phyloP scores from a whole-genome alignment of 805 yeast species.

The Sporopachydermia quercuum region DNA sequence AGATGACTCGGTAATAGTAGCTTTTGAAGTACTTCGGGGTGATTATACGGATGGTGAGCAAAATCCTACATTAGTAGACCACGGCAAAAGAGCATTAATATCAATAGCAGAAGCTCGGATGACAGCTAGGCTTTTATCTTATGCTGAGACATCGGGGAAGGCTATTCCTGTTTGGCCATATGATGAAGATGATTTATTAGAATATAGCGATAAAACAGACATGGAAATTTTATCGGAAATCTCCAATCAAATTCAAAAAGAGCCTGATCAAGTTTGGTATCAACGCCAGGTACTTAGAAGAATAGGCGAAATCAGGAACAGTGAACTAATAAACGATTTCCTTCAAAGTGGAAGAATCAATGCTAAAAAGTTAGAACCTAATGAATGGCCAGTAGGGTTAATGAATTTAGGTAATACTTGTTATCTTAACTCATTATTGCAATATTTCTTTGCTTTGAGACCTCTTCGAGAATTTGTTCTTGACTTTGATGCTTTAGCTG shows the following conservation, averaged over 20 bases:
- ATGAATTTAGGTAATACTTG: slow-evolving; percentile 95
- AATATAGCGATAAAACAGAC: neutral
- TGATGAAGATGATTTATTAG: neutral
- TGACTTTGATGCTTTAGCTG: slow-evolving; percentile 32
- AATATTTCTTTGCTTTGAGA: slow-evolving; percentile 73
- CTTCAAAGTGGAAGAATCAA: slow-evolving; percentile 50
- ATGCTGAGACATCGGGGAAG: slow-evolving; percentile 14
- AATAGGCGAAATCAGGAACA: slow-evolving; percentile 39
- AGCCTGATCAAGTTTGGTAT: slow-evolving; percentile 33
- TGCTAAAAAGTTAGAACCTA: slow-evolving; percentile 31
- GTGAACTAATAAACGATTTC: slow-evolving; percentile 40
- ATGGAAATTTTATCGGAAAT: slow-evolving; percentile 1
- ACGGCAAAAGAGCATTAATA: slow-evolving; percentile 14
- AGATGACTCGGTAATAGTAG: slow-evolving; percentile 63
- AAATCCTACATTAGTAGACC: slow-evolving; percentile 6
- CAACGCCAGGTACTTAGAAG: slow-evolving; percentile 43
- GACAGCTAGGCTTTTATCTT: slow-evolving; percentile 14
- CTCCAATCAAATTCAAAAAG: slow-evolving; percentile 8
- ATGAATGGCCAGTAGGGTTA: slow-evolving; percentile 79
- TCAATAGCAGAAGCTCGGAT: slow-evolving; percentile 16
- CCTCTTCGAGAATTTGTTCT: slow-evolving; percentile 62
- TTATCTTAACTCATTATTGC: slow-evolving; percentile 78
- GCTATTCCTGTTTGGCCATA: neutral
- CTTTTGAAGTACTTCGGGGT: slow-evolving; percentile 36
- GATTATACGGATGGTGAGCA: slow-evolving; percentile 6